Conservation (phyloP, 2,329 filamentous ascomycete species). For the Paecilomyces formosus region DNA sequence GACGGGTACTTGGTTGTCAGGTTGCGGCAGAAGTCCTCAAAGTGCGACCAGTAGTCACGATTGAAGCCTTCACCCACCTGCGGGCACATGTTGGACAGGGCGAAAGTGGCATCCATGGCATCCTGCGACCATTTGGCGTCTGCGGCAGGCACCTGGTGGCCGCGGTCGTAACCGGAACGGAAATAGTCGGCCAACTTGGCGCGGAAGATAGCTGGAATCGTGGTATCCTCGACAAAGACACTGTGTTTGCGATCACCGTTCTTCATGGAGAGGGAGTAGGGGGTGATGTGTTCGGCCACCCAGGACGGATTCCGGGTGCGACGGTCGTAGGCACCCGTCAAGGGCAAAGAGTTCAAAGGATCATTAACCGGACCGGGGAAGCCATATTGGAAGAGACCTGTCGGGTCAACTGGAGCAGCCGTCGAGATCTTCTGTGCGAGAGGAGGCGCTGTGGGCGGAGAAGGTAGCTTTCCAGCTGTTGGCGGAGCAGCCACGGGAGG, state of each 20-base stretch:
- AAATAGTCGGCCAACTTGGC: conserved; percentile 90
- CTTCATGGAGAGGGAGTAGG: conserved; percentile 65
- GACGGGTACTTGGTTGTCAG: conserved; percentile 74
- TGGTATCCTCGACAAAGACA: conserved; percentile 71
- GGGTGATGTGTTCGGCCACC: conserved; percentile 95
- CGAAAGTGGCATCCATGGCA: conserved; percentile 94
- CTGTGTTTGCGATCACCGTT: conserved; percentile 80
- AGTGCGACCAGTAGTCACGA: conserved; percentile 97
- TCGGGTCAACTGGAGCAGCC: conserved; percentile 57
- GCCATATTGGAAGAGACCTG: conserved; percentile 74
- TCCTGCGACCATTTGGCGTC: conserved; percentile 92
- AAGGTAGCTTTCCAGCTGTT: conserved; percentile 19
- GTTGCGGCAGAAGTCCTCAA: conserved; percentile 91
- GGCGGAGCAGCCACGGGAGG: conserved; percentile 24
- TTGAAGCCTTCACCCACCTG: conserved; percentile 99
- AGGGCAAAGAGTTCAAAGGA: conserved; percentile 64
- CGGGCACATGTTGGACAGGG: conserved; percentile 92
- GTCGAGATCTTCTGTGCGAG: conserved; percentile 18
- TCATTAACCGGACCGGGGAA: conserved; percentile 89
- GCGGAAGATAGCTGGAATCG: conserved; percentile 78
- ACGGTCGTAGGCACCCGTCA: conserved; percentile 85
- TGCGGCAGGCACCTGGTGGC: conserved; percentile 93
- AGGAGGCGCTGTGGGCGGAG: conserved; percentile 18
- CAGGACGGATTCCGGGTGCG: conserved; percentile 85
- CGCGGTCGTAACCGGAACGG: conserved; percentile 88